Percentiles rank a stretch among this genome's conserved stretches.
Evolutionary conservation across 768 basidiomycete species (phyloP).

Genomic region (Suillus variegatus): DNA sequence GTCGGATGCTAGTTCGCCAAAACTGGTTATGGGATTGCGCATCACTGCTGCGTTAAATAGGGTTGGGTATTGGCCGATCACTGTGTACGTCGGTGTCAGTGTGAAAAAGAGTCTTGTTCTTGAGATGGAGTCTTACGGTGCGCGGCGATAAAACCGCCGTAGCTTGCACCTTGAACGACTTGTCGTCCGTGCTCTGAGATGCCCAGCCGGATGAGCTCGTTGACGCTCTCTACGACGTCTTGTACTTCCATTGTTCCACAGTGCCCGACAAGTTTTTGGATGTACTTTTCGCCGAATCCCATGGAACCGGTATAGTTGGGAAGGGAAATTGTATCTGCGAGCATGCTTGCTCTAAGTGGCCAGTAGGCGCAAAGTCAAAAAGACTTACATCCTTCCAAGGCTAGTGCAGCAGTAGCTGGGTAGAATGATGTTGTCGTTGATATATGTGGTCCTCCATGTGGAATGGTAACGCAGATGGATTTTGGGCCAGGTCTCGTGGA

Average conservation of each 20-base stretch:
- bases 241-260: slow-evolving; percentile 68
- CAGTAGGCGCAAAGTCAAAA: neutral
- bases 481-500: slow-evolving; percentile 17
- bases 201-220: slow-evolving; percentile 50
- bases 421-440: slow-evolving; percentile 49
- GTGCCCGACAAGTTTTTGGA: slow-evolving; percentile 53
- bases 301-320: slow-evolving; percentile 71
- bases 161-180: slow-evolving; percentile 64
- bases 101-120: neutral
- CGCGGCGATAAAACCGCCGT: slow-evolving; percentile 65
- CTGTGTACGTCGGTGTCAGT: slow-evolving; percentile 31
- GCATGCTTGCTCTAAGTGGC: neutral
- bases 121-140: slow-evolving; percentile 46
- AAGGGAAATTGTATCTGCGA: slow-evolving; percentile 55
- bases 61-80: slow-evolving; percentile 63
- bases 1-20: slow-evolving; percentile 58
- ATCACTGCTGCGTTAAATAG: slow-evolving; percentile 63
- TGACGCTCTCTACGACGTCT: slow-evolving; percentile 58
- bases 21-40: slow-evolving; percentile 70
- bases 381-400: slow-evolving; percentile 60
- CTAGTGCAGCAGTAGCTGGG: slow-evolving; percentile 44
- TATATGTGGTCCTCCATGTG: slow-evolving; percentile 68
- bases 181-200: slow-evolving; percentile 54
- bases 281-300: slow-evolving; percentile 65
- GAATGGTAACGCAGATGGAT: slow-evolving; percentile 50